These are phyloP conservation scores for Phytopythium chamaehyphon DNA, from an alignment of 352 stramenopile genomes.

Conservation along the genomic window DNA sequence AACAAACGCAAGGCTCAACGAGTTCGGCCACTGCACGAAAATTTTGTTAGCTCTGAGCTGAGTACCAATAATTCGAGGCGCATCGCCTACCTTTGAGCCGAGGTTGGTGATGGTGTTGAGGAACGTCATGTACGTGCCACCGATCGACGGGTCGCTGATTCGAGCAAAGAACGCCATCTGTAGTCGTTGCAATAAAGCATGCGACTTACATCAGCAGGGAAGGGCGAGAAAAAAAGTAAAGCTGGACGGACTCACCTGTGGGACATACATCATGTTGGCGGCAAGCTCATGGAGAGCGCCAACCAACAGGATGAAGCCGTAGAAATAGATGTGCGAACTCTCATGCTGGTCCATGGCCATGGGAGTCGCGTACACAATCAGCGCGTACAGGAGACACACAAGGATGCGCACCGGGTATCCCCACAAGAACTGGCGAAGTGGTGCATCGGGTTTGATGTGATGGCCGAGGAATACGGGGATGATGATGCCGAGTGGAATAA, in stretches of 20 bases:
- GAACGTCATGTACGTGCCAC: conserved; percentile 99
- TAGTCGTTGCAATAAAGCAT: not conserved
- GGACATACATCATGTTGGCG: conserved; percentile 91
- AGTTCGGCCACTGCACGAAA: conserved; percentile 71
- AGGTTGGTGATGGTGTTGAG: conserved; percentile 99
- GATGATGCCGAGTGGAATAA: conserved; percentile 87
- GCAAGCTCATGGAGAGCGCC: conserved; percentile 80
- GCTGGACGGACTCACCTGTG: conserved; percentile 31
- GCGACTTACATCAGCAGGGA: not conserved
- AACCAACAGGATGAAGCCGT: conserved; percentile 62
- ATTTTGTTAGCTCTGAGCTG: no score
- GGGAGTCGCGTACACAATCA: conserved; percentile 78
- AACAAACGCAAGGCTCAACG: conserved; percentile 75
- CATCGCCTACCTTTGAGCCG: conserved; percentile 83
- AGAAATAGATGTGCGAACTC: conserved; percentile 73
- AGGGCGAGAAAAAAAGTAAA: not conserved
- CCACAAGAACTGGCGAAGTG: conserved; percentile 70
- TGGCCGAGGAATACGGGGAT: conserved; percentile 79
- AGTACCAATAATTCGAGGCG: no score
- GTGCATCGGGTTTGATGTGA: conserved; percentile 64
- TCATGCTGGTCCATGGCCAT: conserved; percentile 76
- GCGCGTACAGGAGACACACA: conserved; percentile 80
- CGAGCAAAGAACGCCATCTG: conserved; percentile 99
- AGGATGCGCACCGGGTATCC: conserved; percentile 86
- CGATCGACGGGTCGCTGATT: conserved; percentile 97